Conservation (phyloP, 768 basidiomycete genomes). For the Rubroboletus satanas region DNA sequence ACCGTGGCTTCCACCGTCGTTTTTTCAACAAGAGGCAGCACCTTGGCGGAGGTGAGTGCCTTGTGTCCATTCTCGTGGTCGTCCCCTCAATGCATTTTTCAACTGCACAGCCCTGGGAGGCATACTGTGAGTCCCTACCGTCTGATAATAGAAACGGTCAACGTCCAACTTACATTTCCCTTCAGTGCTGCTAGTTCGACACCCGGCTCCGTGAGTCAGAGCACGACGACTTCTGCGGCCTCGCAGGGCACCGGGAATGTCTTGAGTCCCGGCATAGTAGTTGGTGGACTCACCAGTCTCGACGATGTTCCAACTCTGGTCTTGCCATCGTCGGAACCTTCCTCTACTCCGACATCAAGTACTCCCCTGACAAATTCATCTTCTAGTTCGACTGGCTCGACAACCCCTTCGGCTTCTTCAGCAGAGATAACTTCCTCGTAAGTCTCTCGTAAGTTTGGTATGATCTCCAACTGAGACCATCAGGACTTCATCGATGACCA, state of each 20-base stretch:
- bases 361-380: constrained; percentile 17
- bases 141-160: background rate
- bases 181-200: constrained; percentile 11
- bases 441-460: constrained; percentile 1
- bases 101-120: constrained; percentile 10
- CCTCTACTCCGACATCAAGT: constrained; percentile 14
- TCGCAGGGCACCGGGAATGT: background rate
- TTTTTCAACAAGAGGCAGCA: constrained; percentile 26
- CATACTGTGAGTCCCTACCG: constrained; percentile 21
- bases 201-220: background rate
- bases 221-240: background rate
- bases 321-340: constrained; percentile 18
- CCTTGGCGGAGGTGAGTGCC: constrained; percentile 27
- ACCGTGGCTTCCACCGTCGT: constrained; percentile 14
- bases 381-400: constrained; percentile 28
- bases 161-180: background rate
- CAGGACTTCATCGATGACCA: constrained; percentile 11
- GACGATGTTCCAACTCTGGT: constrained; percentile 6
- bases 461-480: background rate
- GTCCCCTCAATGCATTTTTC: background rate
- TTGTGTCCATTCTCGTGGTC: background rate
- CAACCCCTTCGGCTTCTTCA: constrained; percentile 11
- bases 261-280: background rate
- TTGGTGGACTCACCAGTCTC: constrained; percentile 15
- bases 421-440: constrained; percentile 15